These are phyloP conservation scores for Erysiphe pulchra DNA, from an alignment of 2,329 filamentous ascomycete genomes.

Conservation along the genomic window DNA sequence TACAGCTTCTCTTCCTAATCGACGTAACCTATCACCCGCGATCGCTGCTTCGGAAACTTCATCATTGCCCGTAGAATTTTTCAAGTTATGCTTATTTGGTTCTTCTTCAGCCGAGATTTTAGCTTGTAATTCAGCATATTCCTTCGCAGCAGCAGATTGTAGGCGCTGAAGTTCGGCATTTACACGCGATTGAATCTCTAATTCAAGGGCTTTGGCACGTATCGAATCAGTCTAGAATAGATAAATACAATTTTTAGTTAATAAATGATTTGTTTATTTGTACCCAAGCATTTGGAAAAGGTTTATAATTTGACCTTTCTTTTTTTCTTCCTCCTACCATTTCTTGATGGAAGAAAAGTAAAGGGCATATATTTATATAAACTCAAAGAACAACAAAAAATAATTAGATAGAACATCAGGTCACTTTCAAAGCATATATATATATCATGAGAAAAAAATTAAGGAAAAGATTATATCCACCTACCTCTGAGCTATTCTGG, in stretches of 20 bases:
- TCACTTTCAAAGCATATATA: background rate
- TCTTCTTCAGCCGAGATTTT: conserved; percentile 21
- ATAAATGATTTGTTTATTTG: too few relatives aligned
- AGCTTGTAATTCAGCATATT: conserved; percentile 42
- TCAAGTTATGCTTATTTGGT: conserved; percentile 1
- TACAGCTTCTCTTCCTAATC: conserved; percentile 21
- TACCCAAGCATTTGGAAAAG: too few relatives aligned
- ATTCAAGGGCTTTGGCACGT: conserved; percentile 58
- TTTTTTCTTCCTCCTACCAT: too few relatives aligned
- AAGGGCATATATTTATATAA: too few relatives aligned
- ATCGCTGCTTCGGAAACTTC: background rate
- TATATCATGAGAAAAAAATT: background rate
- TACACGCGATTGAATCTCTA: conserved; percentile 71
- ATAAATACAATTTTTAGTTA: too few relatives aligned
- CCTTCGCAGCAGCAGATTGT: conserved; percentile 40
- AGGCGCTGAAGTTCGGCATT: conserved; percentile 63
- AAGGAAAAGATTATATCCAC: too few relatives aligned
- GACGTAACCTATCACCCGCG: conserved; percentile 12
- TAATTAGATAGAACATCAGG: too few relatives aligned
- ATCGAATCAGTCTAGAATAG: conserved; percentile 55
- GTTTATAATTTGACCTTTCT: too few relatives aligned
- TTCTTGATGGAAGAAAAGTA: too few relatives aligned
- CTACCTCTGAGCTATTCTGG: conserved; percentile 66
- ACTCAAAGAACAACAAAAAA: too few relatives aligned
- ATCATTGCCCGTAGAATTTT: conserved; percentile 1